Evolutionary conservation across 495 filamentous ascomycete genomes (phyloP).

Genomic region (Aspergillus kassunensis): DNA sequence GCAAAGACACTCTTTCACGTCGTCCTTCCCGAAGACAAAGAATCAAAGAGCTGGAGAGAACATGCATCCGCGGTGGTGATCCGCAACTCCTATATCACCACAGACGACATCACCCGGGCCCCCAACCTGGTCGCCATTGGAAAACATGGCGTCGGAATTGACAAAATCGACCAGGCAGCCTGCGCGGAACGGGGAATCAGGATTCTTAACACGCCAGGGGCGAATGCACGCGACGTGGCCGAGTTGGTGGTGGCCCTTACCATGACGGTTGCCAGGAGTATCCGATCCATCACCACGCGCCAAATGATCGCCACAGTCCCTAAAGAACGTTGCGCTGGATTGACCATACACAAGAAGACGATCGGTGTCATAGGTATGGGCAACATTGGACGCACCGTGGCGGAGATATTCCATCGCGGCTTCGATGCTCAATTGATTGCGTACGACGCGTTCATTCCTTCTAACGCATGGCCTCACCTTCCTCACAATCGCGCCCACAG

Average conservation of each 20-base stretch:
- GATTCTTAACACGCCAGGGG: conserved; percentile 48
- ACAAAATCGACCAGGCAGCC: conserved; percentile 48
- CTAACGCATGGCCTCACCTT: conserved; percentile 28
- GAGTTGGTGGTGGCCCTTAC: conserved; percentile 32
- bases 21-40: conserved; percentile 19
- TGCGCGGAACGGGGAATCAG: conserved; percentile 42
- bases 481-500: conserved; percentile 22
- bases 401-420: conserved; percentile 32
- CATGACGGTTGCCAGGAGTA: conserved; percentile 26
- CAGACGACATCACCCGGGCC: conserved; percentile 24
- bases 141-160: conserved; percentile 48
- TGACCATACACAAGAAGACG: conserved; percentile 29
- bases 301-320: conserved; percentile 26
- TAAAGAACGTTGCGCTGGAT: conserved; percentile 28
- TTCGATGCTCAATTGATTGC: conserved; percentile 31
- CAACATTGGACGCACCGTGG: conserved; percentile 33
- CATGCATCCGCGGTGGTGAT: conserved; percentile 22
- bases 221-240: conserved; percentile 34
- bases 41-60: conserved; percentile 21
- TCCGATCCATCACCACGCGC: conserved; percentile 30
- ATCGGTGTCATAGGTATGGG: conserved; percentile 40
- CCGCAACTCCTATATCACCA: conserved; percentile 24
- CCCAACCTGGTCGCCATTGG: conserved; percentile 30
- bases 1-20: conserved; percentile 25
- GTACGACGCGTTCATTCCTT: conserved; percentile 29